These are phyloP conservation scores for Karstenula rhodostoma DNA, from an alignment of 2,329 filamentous ascomycete species.

Conservation along the genomic window DNA sequence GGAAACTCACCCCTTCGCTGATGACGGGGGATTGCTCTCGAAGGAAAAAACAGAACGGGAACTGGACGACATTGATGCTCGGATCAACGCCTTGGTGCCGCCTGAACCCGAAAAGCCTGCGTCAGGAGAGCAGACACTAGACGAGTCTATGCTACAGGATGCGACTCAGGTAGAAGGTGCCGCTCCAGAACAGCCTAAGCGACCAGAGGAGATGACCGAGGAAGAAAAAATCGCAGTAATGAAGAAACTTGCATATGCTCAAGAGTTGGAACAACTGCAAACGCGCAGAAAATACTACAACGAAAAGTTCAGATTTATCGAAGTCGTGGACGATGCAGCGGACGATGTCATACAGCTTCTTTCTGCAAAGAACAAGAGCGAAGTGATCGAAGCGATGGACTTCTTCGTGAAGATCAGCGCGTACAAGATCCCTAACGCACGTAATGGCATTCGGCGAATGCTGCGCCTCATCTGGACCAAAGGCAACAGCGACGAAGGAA, in stretches of 20 bases:
- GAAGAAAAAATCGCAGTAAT: slow-evolving; percentile 78
- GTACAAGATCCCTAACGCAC: slow-evolving; percentile 94
- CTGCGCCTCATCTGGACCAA: slow-evolving; percentile 98
- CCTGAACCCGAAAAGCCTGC: slow-evolving; percentile 73
- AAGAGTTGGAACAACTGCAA: slow-evolving; percentile 86
- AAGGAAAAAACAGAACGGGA: slow-evolving; percentile 85
- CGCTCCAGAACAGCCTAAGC: slow-evolving; percentile 50
- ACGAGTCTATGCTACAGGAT: slow-evolving; percentile 83
- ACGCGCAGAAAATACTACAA: slow-evolving; percentile 88
- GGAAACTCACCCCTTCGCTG: slow-evolving; percentile 85
- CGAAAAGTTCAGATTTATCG: slow-evolving; percentile 94
- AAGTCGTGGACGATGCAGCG: slow-evolving; percentile 85
- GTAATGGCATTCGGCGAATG: slow-evolving; percentile 93
- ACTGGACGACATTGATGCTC: slow-evolving; percentile 81
- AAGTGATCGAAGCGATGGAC: slow-evolving; percentile 98
- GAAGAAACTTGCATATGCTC: slow-evolving; percentile 81
- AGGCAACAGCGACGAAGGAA: slow-evolving; percentile 98
- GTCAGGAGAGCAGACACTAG: slow-evolving; percentile 73
- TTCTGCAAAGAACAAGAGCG: slow-evolving; percentile 95
- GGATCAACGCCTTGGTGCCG: slow-evolving; percentile 82
- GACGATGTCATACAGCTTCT: slow-evolving; percentile 84
- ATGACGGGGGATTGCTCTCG: slow-evolving; percentile 76
- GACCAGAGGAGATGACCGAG: slow-evolving; percentile 75
- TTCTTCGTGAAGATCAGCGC: slow-evolving; percentile 96
- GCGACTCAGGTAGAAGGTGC: slow-evolving; percentile 76